phyloP scores from a whole-genome alignment of 2,329 filamentous ascomycete species.

The Elsinoe perseae region DNA sequence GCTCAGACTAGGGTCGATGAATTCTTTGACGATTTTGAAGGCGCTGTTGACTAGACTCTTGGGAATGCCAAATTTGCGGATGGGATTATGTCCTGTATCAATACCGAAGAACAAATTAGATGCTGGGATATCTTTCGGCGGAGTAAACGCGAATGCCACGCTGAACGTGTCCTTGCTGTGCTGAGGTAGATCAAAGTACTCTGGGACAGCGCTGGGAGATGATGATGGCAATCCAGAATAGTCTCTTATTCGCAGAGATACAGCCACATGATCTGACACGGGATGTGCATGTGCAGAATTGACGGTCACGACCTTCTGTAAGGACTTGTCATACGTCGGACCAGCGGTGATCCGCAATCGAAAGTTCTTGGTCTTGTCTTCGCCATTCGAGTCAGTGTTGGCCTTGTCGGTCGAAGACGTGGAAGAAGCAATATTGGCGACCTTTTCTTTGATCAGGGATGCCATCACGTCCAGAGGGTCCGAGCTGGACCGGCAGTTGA shows the following conservation, averaged over 20 bases:
- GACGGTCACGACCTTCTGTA: slow-evolving; percentile 64
- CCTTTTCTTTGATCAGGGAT: slow-evolving; percentile 22
- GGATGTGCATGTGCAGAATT: slow-evolving; percentile 57
- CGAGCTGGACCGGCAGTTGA: background rate
- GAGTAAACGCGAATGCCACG: slow-evolving; percentile 69
- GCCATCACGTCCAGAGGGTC: slow-evolving; percentile 20
- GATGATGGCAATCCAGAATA: slow-evolving; percentile 56
- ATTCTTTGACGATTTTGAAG: slow-evolving; percentile 77
- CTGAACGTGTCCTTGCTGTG: slow-evolving; percentile 76
- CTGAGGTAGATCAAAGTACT: slow-evolving; percentile 66
- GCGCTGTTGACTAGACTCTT: slow-evolving; percentile 72
- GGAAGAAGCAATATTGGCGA: slow-evolving; percentile 8
- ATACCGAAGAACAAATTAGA: slow-evolving; percentile 82
- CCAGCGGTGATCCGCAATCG: slow-evolving; percentile 75
- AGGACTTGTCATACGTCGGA: slow-evolving; percentile 59
- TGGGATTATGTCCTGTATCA: slow-evolving; percentile 76
- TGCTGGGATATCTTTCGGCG: slow-evolving; percentile 56
- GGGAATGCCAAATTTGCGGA: slow-evolving; percentile 67
- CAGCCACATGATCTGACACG: slow-evolving; percentile 54
- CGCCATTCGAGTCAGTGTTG: slow-evolving; percentile 15
- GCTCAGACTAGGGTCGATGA: slow-evolving; percentile 80
- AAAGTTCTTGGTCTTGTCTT: slow-evolving; percentile 50
- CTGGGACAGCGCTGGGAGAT: slow-evolving; percentile 55
- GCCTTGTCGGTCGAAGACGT: slow-evolving; percentile 13
- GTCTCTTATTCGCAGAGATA: slow-evolving; percentile 68